phyloP scores from a whole-genome alignment of 768 basidiomycete species.

The Termitomyces sp. region DNA sequence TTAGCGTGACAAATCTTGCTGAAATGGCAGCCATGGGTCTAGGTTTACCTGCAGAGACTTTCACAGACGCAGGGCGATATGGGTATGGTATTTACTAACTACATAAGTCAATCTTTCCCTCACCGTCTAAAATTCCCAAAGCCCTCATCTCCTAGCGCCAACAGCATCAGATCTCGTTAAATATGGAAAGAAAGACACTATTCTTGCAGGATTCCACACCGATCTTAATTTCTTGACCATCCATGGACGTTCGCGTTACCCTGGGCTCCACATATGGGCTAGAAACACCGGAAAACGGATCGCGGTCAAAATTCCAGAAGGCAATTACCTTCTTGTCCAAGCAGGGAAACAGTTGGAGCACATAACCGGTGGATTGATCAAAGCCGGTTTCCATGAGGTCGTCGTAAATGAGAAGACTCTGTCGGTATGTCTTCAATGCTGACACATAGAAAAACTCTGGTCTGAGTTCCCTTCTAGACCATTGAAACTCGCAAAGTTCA shows the following conservation, averaged over 20 bases:
- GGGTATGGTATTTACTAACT: slow-evolving; percentile 44
- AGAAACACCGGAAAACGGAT: slow-evolving; percentile 90
- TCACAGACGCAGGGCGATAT: slow-evolving; percentile 77
- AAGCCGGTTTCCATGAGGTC: slow-evolving; percentile 94
- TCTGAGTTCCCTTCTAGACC: slow-evolving; percentile 24
- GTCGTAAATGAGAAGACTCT: slow-evolving; percentile 82
- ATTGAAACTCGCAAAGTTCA: slow-evolving; percentile 55
- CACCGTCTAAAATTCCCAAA: background rate
- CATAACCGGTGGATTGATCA: slow-evolving; percentile 76
- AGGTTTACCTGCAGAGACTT: slow-evolving; percentile 61
- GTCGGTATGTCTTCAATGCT: slow-evolving; percentile 37
- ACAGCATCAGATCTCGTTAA: slow-evolving; percentile 87
- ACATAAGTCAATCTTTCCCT: background rate
- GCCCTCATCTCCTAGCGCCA: slow-evolving; percentile 86
- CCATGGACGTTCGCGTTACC: slow-evolving; percentile 80
- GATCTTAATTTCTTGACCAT: slow-evolving; percentile 95
- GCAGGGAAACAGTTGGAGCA: slow-evolving; percentile 96
- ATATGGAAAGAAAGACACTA: slow-evolving; percentile 74
- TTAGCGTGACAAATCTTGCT: slow-evolving; percentile 79
- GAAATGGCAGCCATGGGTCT: slow-evolving; percentile 87
- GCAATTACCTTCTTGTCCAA: slow-evolving; percentile 83
- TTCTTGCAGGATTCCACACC: slow-evolving; percentile 91
- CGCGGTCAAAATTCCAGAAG: slow-evolving; percentile 78
- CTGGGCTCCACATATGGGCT: slow-evolving; percentile 92
- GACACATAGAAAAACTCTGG: background rate